These are phyloP conservation scores for Zygosaccharomyces bisporus DNA, from an alignment of 805 yeast genomes.

Conservation along the genomic window DNA sequence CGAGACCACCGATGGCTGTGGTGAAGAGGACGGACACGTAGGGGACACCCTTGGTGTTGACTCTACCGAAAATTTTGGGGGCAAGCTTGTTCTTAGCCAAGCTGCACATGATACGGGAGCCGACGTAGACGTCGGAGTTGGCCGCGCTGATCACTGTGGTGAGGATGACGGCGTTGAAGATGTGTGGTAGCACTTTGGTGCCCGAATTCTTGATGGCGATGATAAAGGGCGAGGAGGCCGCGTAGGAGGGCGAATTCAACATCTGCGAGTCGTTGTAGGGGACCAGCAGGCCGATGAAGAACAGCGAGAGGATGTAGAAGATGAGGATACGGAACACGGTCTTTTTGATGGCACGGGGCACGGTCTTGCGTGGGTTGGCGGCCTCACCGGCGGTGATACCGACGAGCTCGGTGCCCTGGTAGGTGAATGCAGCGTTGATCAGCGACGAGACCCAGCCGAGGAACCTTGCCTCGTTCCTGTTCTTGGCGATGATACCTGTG, in stretches of 20 bases:
- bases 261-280: conserved; percentile 63
- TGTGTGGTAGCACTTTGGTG: conserved; percentile 60
- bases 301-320: conserved; percentile 61
- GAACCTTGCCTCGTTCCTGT: conserved; percentile 53
- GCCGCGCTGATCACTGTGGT: conserved; percentile 73
- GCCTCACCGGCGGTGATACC: conserved; percentile 77
- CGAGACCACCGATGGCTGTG: conserved; percentile 59
- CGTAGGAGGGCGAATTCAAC: conserved; percentile 36
- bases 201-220: conserved; percentile 69
- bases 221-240: conserved; percentile 65
- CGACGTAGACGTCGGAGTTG: conserved; percentile 69
- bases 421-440: conserved; percentile 74
- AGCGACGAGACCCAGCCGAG: conserved; percentile 68
- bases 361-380: conserved; percentile 61
- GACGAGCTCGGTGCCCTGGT: conserved; percentile 73
- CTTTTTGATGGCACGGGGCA: conserved; percentile 68
- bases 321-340: conserved; percentile 62
- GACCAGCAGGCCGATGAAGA: conserved; percentile 67
- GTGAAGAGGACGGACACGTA: conserved; percentile 53
- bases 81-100: conserved; percentile 58
- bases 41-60: conserved; percentile 61
- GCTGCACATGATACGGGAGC: conserved; percentile 65
- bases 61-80: conserved; percentile 47
- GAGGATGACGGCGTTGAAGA: conserved; percentile 68
- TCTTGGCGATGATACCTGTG: conserved; percentile 51